Base-by-base conservation (phyloP, 169 alveolate species). In the Plasmodium relictum region DNA sequence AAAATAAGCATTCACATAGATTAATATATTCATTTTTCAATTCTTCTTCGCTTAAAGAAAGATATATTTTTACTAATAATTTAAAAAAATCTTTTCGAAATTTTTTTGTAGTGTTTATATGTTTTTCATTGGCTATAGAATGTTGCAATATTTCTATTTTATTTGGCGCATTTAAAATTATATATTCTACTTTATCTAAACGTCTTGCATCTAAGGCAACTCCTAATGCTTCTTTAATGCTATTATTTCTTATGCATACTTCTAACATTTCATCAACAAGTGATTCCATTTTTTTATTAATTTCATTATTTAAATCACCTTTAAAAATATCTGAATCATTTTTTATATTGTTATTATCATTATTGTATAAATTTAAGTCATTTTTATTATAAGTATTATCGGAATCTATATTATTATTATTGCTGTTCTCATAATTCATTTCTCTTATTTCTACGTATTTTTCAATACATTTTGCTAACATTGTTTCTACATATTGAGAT, bases 141-240 rank as follows among this genome's bases (percentile, higher is more conserved):
- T 83, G 91, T 16, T 68, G 72, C 52, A 83, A 83, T 18, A 83
- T 62, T 54, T 88, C 88, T 5, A 88, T 39, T 41, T 88, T 88
- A 59, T 74, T 88, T 39, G 80, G 86, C 12, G 93, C 41, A 54
- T 73, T 73, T 41, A 78, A 92, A 20, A 98, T 92, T 20, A 98
- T 95, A 45, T 91, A 92, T 65, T 94, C 92, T 14, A 98, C 94
- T 72, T 94, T 92, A 88, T 98, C 99, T 68, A 95, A 87, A 80
- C 99, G 92, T 59, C 98, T 93, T 22, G 98, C 93, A 88, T 98
- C 99, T 61, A 98, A 76, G 12, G 98, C 99, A 14, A 98, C 96
- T 0, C 99, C 99, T 54, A 98, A 94, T 10, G 99, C 99, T 87
- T 97, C 97, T 68, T 94, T 91, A 44, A 93, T 97, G 71, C 95